phyloP scores from a whole-genome alignment of 306 rosid genomes.

The Cucurbita maxima region DNA sequence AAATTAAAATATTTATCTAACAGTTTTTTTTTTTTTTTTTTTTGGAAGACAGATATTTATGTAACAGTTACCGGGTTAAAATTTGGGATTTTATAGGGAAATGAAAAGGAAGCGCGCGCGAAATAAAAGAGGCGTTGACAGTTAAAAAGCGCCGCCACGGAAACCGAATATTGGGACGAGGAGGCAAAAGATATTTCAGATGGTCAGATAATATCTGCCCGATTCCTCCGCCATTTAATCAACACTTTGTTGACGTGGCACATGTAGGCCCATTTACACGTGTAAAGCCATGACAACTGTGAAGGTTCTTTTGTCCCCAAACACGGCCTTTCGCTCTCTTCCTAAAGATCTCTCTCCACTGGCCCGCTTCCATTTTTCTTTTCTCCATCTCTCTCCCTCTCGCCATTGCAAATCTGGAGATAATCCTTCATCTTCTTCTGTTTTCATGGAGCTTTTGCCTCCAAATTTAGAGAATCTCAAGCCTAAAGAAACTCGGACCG shows the following conservation, averaged over 20 bases:
- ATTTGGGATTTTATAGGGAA: not conserved
- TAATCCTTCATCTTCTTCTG: not conserved
- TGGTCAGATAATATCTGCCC: constrained; percentile 33
- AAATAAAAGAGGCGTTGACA: not conserved
- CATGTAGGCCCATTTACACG: constrained; percentile 41
- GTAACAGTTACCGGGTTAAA: not conserved
- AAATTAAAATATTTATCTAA: too few species aligned
- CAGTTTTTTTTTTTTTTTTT: too few species aligned
- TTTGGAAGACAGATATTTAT: not conserved
- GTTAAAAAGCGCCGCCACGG: not conserved
- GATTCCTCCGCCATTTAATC: not conserved
- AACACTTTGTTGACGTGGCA: constrained; percentile 46
- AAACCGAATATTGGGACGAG: not conserved
- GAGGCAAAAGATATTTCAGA: constrained; percentile 5
- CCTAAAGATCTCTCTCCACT: not conserved
- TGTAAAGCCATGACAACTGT: constrained; percentile 67
- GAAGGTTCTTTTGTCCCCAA: constrained; percentile 23
- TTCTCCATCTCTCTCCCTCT: not conserved
- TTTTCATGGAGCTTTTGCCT: not conserved
- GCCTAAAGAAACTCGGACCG: constrained; percentile 6
- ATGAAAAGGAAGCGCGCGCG: not conserved
- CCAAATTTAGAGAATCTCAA: constrained; percentile 14
- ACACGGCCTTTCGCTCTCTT: constrained; percentile 20
- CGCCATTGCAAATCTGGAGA: constrained; percentile 3
- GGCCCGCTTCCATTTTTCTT: not conserved